A percentile compares a stretch with the other conserved stretches of the same genome.
Conservation (phyloP, 768 basidiomycete species). For the Trichaptum fuscoviolaceum region DNA sequence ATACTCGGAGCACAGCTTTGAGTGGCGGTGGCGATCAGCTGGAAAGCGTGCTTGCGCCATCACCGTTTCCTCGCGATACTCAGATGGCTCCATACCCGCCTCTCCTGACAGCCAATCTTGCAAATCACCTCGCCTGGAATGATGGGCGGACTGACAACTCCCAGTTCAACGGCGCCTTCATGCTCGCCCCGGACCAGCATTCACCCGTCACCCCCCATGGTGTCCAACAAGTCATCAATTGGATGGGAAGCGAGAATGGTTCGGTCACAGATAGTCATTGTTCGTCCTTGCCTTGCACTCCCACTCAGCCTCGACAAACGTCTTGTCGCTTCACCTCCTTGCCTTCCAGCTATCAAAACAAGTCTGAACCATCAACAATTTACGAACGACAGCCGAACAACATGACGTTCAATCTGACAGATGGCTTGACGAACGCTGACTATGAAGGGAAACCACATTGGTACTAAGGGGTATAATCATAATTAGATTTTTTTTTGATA, state of each 20-base stretch:
- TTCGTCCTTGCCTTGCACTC: background rate
- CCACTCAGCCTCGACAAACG: constrained; percentile 42
- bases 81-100: background rate
- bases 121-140: background rate
- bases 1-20: background rate
- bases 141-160: background rate
- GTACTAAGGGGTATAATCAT: background rate
- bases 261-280: background rate
- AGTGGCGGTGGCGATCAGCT: background rate
- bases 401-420: background rate
- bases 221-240: background rate
- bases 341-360: background rate
- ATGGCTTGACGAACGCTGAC: background rate
- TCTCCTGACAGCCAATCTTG: background rate
- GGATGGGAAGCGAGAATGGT: background rate
- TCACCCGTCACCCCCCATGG: background rate
- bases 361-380: background rate
- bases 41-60: background rate
- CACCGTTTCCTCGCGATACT: background rate
- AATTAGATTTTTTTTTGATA: background rate
- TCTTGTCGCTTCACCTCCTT: constrained; percentile 34
- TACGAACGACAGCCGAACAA: background rate
- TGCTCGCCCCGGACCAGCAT: background rate
- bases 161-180: background rate
- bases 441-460: background rate